These are phyloP conservation scores for Penicillium simplicissimum DNA, from an alignment of 495 filamentous ascomycete species.

Conservation along the genomic window DNA sequence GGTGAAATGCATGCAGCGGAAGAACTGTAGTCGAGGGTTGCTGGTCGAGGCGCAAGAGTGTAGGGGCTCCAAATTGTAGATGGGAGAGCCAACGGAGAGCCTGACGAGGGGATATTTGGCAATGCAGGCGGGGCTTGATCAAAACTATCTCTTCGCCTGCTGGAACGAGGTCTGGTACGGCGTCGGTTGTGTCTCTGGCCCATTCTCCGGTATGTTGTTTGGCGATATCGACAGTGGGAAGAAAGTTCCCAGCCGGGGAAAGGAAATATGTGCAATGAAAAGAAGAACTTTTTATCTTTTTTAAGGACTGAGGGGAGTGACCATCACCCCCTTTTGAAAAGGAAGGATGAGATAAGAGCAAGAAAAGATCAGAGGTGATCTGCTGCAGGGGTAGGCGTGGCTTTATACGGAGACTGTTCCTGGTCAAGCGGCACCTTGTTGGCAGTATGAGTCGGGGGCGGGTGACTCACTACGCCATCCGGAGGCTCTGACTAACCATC, in stretches of 20 bases:
- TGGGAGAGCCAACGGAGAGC: slow-evolving; percentile 13
- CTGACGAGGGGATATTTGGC: background rate
- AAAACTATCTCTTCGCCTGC: slow-evolving; percentile 26
- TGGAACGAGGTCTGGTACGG: slow-evolving; percentile 46
- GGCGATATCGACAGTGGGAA: background rate
- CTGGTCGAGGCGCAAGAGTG: slow-evolving; percentile 8
- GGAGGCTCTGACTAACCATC: slow-evolving; percentile 2
- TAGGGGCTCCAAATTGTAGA: slow-evolving; percentile 19
- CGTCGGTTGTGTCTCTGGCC: slow-evolving; percentile 53
- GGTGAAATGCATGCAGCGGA: slow-evolving; percentile 23
- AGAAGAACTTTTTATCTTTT: slow-evolving; percentile 16
- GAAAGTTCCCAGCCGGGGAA: slow-evolving; percentile 10
- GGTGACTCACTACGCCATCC: slow-evolving; percentile 25
- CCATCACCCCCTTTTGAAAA: slow-evolving; percentile 42
- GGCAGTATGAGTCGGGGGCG: background rate
- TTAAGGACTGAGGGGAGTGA: slow-evolving; percentile 38
- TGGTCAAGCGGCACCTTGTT: too few species aligned
- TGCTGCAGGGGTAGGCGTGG: slow-evolving; percentile 16
- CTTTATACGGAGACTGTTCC: slow-evolving; percentile 17
- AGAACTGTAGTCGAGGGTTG: slow-evolving; percentile 12
- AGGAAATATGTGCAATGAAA: slow-evolving; percentile 7
- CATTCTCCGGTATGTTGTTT: slow-evolving; percentile 31
- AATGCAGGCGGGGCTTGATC: slow-evolving; percentile 8
- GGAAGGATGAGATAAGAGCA: slow-evolving; percentile 45
- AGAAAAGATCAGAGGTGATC: slow-evolving; percentile 20